Evolutionary conservation across 257 asterid species (phyloP), one percentile per base, ranked within the genome.

Genomic region (Salvia rosmarinus): DNA sequence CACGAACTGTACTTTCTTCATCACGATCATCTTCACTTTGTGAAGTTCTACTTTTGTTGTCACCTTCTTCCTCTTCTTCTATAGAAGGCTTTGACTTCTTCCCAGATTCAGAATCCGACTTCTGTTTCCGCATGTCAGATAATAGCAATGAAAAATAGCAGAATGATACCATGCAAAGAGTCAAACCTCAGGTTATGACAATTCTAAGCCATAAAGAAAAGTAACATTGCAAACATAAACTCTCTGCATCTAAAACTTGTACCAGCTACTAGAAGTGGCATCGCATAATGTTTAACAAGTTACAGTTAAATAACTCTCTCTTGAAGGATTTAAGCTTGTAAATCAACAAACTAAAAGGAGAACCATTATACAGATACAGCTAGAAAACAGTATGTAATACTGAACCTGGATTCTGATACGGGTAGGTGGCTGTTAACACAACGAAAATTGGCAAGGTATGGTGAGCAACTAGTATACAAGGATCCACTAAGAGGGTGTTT

Each of bases 11-110:
- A 44, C 71, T 68, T 43, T 75, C 90, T 57, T 83, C 89, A 7
- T 82, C 86, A 42, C 71, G 76, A 63, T 71, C 70, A 55, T 85
- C 80, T 71, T 80, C 85, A 55, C 84, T 82, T 40, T 74, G 76
- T 58, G 85, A 88, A 73, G 76, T 64, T 64, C 82, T 89, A 73
- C 71, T 76, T 72, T 71, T 73, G 62, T 69, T 74, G 47, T n/a
- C n/a, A n/a, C 81, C 85, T 70, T 87, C 92, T 58, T 83, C 87
- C 12, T 78, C 93, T 77, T 83, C 88, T 23, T 68, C 19, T 17
- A 73, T 20, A 40, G 81, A 57, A 8, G 14, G 75, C 69, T 90
- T 86, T 43, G 30, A 80, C 80, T 88, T 88, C 84, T 85, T 84
- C 52, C 72, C 89, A 62, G 78, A 81, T 77, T 80, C 82, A 68